Evolutionary conservation across 768 basidiomycete genomes (phyloP), one percentile per base, ranked within the genome.

Genomic region (Leccinellum rugosiceps): DNA sequence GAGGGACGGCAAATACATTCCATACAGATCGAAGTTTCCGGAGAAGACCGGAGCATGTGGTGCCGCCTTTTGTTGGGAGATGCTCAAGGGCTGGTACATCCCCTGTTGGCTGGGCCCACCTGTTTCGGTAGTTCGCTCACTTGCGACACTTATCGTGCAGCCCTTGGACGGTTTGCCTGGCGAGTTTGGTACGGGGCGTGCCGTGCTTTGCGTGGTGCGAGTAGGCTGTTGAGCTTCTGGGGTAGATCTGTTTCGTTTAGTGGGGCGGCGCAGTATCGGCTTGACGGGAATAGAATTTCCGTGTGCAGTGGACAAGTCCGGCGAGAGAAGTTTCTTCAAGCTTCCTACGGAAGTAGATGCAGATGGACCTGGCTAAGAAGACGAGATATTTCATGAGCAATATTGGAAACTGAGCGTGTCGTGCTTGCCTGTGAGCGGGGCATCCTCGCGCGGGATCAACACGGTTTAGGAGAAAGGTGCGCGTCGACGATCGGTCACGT

Each of bases 1-100:
- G 28, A 77, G 71, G 60, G 72, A 73, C 2, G 75, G 71, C 23
- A 78, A 61, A 41, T 70, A 67, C 75, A 76, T 77, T 17, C 65
- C 67, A 55, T 77, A 77, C 32, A 77, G 45, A 63, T 77, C 77
- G 44, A 77, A 76, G 43, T 70, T 76, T 6, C 77, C 76, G 7
- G 67, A 64, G 23, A 72, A 62, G 10, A 50, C 45, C 3, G 64
- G 65, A 11, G 50, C 19, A n/a, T 34, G 57, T 3, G 55, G 45
- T 31, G 59, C 14, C n/a, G 50, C n/a, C 34, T 11, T 26, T 13
- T 53, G 58, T 41, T 64, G 62, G 2, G 50, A 31, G 10, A 57
- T 31, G 14, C 59, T 19, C 1, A 56, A 8, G 28, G 62, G 59
- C 5, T 65, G 61, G n/a, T 17, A 55, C 35, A 53, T 21, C 19